A percentile compares a stretch with the other conserved stretches of the same genome.
Conservation (phyloP, 2,329 filamentous ascomycete genomes). For the Alternaria sp. region DNA sequence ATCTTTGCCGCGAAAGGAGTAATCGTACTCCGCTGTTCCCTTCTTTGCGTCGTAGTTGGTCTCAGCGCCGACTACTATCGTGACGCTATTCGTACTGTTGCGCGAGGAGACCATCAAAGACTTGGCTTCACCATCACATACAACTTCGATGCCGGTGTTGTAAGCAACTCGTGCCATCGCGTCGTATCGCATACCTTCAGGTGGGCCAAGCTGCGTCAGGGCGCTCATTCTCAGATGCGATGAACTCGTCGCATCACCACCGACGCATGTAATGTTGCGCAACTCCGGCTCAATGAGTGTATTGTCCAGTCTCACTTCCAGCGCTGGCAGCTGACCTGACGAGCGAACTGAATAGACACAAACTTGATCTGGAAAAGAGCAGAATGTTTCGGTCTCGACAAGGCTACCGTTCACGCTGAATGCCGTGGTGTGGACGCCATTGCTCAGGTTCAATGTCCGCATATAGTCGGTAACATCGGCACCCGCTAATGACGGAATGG, state of each 20-base stretch:
- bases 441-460: slow-evolving; percentile 53
- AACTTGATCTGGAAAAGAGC: slow-evolving; percentile 52
- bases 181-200: slow-evolving; percentile 55
- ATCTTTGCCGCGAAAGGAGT: slow-evolving; percentile 58
- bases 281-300: slow-evolving; percentile 38
- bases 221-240: slow-evolving; percentile 31
- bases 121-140: slow-evolving; percentile 14
- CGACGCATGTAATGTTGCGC: slow-evolving; percentile 42
- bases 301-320: slow-evolving; percentile 55
- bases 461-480: slow-evolving; percentile 38
- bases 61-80: slow-evolving; percentile 53
- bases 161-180: slow-evolving; percentile 43
- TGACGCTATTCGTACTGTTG: slow-evolving; percentile 30
- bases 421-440: slow-evolving; percentile 48
- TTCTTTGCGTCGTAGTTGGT: slow-evolving; percentile 60
- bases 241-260: slow-evolving; percentile 39
- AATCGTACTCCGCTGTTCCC: slow-evolving; percentile 53
- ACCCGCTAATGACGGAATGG: slow-evolving; percentile 37
- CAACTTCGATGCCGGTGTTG: slow-evolving; percentile 15
- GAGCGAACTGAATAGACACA: slow-evolving; percentile 49
- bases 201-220: slow-evolving; percentile 49
- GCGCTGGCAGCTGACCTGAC: slow-evolving; percentile 45
- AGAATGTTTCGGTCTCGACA: slow-evolving; percentile 52
- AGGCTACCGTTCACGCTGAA: slow-evolving; percentile 37
- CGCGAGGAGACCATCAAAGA: slow-evolving; percentile 14